Evolutionary conservation across 2,329 filamentous ascomycete species (phyloP), one percentile per base, ranked within the genome.

Genomic region (Dissoconium aciculare): DNA sequence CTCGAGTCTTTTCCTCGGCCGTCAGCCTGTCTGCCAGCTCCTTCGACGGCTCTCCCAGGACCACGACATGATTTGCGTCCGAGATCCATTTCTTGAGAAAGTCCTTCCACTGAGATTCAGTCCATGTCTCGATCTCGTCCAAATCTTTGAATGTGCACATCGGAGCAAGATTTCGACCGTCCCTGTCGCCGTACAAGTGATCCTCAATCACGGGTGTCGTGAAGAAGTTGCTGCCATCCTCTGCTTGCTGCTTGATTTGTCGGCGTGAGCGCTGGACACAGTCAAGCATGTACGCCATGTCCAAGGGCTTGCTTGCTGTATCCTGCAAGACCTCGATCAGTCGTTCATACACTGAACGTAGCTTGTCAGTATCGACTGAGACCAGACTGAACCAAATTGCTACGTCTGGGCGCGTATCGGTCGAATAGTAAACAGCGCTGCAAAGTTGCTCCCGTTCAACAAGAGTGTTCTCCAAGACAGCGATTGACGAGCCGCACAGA

Each of bases 391-490:
- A 76, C 67, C 78, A 83, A 34, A 95, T 82, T 31, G 92, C 69
- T 9, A 76, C 77, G 41, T 82, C 78, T 2, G 85, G 83, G 28
- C 85, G 72, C 15, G 74, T 69, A 40, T 94, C 84, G 45, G 73
- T 78, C 54, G 71, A 78, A 53, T 79, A 84, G 28, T 75, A 74
- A 8, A 95, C 74, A 5, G 77, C 81, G 56, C 84, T 94, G 3
- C 84, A 81, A 27, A 95, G 69, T 43, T 92, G 80, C 55, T 95
- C 87, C 45, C 78, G 83, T 51, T 98, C 89, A 2, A 98, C 89
- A 37, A 98, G 68, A 11, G 75, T 69, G 43, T 95, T 95, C 50
- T 95, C 87, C 4, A 98, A 63, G 1, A 98, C 66, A 0, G 87
- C 87, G 3, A 92, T 83, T 1, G 91, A 92, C 1, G 89, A 95